Evolutionary conservation across 345 rosid species (phyloP).

Genomic region (Eucalyptus shirleyi): DNA sequence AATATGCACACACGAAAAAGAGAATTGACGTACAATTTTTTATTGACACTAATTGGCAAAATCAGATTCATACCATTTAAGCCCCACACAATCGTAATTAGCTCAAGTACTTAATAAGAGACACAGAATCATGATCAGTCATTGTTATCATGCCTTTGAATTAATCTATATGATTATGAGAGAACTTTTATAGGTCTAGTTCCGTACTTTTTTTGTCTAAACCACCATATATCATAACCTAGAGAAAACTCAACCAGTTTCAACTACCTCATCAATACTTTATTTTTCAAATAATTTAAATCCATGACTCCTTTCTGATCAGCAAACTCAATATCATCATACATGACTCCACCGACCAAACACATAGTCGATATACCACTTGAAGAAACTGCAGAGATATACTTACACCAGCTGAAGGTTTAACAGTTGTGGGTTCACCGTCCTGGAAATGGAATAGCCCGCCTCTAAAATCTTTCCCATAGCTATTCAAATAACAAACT

Average conservation of each 20-base stretch:
- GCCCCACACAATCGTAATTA: background rate
- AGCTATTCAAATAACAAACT: conserved; percentile 86
- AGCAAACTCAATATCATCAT: background rate
- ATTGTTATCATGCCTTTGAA: background rate
- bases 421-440: conserved; percentile 49
- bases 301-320: background rate
- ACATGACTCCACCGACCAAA: background rate
- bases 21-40: background rate
- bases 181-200: background rate
- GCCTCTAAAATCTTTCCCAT: conserved; percentile 60
- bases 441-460: conserved; percentile 80
- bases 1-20: background rate
- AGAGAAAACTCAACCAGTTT: background rate
- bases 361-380: background rate
- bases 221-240: background rate
- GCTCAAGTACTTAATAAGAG: background rate
- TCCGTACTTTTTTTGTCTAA: background rate
- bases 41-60: background rate
- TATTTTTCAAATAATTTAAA: background rate
- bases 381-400: background rate
- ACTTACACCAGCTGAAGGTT: conserved; percentile 77
- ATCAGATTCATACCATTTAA: background rate
- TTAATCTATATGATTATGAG: background rate
- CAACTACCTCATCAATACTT: background rate
- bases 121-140: background rate